These are phyloP conservation scores for Luffa acutangula DNA, from an alignment of 306 rosid species.

Conservation along the genomic window DNA sequence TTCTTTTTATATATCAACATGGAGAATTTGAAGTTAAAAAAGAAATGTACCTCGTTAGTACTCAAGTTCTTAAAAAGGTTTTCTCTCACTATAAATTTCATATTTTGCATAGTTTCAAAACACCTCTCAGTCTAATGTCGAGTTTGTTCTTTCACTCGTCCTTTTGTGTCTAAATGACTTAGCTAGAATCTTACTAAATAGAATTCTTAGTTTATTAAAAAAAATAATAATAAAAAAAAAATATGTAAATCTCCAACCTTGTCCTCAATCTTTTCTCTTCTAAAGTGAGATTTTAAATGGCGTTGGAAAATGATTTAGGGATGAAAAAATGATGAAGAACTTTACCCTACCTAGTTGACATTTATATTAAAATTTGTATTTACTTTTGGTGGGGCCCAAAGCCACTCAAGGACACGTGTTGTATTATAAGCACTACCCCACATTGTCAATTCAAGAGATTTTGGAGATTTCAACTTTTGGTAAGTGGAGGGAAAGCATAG, in stretches of 20 bases:
- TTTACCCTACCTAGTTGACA: neutral
- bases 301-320: too few relatives aligned
- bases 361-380: neutral
- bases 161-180: neutral
- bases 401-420: neutral
- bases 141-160: neutral
- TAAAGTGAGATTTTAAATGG: too few relatives aligned
- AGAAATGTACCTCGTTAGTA: neutral
- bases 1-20: too few relatives aligned
- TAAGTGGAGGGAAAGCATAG: neutral
- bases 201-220: neutral
- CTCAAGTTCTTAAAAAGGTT: too few relatives aligned
- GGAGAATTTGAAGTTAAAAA: too few relatives aligned
- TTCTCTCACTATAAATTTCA: neutral
- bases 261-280: neutral
- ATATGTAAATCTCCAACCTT: neutral
- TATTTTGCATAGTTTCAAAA: neutral
- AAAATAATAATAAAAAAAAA: too few relatives aligned
- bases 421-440: neutral
- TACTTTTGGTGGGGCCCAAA: neutral
- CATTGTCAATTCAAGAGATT: slow-evolving; percentile 8
- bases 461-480: slow-evolving; percentile 6
- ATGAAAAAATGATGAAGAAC: too few relatives aligned
- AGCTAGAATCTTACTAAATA: neutral
- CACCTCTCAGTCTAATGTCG: neutral